Base-by-base conservation (phyloP, 306 rosid species). In the Notholithocarpus densiflorus region DNA sequence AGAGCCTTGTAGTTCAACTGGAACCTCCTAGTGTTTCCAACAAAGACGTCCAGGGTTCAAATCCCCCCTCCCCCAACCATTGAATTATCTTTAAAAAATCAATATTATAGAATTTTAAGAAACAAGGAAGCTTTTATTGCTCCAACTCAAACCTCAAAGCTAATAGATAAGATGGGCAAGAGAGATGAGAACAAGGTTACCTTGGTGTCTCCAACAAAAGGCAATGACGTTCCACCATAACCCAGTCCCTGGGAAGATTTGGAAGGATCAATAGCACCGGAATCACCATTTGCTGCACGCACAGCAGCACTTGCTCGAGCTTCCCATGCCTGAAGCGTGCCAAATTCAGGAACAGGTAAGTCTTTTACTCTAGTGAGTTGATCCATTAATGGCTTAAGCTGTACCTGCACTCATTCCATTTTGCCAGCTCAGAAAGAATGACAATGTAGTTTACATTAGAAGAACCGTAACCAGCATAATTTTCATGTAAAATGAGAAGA, bases 241-340 rank as follows among this genome's bases (percentile, higher is more conserved):
- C 93, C 97, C 76, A 88, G 34, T 65, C 86, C 91, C 48, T 87
- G 89, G 21, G 95, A 84, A 31, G 91, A 84, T 89, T 86, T 92
- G 75, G 97, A 87, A 59, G 97, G 98, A 81, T 93, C 91, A 60
- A 52, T 83, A 68, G 84, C 86, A 62, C 81, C 83, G 1, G 86
- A 65, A 80, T 91, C 97, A 56, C 97, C 97, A 82, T 92, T 89
- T 74, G 82, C 93, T 26, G 90, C 93, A 79, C 93, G 97, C 73
- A 86, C 86, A 65, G 93, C 92, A 70, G 93, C 93, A 86, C 92
- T 88, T 64, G 98, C 98, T 75, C 92, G 87, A 68, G 90, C 96
- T 84, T 95, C 98, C 98, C 98, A 95, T 85, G 98, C 98, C 83
- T 86, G 92, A 87, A 95, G 98, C 82, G 74, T 89, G 77, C 97